These are phyloP conservation scores for Sporothrix variecibatus DNA, from an alignment of 2,329 filamentous ascomycete genomes.

Conservation along the genomic window DNA sequence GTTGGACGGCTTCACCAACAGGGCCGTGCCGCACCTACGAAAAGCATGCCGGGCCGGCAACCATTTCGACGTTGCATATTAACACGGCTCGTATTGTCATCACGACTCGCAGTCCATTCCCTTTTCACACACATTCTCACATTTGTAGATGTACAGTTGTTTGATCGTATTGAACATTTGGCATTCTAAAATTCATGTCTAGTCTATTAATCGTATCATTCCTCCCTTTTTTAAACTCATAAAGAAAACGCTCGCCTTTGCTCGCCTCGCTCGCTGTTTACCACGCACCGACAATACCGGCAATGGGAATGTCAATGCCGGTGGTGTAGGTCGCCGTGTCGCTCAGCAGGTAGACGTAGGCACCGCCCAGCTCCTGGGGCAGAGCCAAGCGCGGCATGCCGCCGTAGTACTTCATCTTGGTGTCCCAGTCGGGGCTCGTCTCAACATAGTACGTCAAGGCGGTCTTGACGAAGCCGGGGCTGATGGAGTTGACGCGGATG, in stretches of 20 bases:
- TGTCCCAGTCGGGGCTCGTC: slow-evolving; percentile 56
- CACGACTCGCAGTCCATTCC: too few relatives aligned
- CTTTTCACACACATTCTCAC: too few relatives aligned
- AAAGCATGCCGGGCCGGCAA: too few relatives aligned
- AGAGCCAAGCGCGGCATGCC: slow-evolving; percentile 57
- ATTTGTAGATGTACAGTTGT: too few relatives aligned
- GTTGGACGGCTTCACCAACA: too few relatives aligned
- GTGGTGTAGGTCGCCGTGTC: slow-evolving; percentile 55
- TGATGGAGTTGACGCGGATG: slow-evolving; percentile 51
- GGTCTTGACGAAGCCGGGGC: slow-evolving; percentile 47
- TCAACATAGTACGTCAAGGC: slow-evolving; percentile 54
- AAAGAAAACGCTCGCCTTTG: neutral
- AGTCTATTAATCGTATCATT: neutral
- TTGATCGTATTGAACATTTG: neutral
- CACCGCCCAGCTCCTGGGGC: slow-evolving; percentile 56
- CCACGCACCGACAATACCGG: slow-evolving; percentile 39
- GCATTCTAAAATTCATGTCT: neutral
- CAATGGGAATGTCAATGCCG: slow-evolving; percentile 51
- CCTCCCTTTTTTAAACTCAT: neutral
- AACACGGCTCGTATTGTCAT: too few relatives aligned
- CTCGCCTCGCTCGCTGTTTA: neutral
- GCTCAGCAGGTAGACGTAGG: slow-evolving; percentile 58
- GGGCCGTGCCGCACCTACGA: too few relatives aligned
- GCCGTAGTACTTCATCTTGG: slow-evolving; percentile 60
- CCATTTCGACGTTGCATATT: too few relatives aligned